phyloP scores from a whole-genome alignment of 306 rosid genomes.

The Prunus fruticosa region DNA sequence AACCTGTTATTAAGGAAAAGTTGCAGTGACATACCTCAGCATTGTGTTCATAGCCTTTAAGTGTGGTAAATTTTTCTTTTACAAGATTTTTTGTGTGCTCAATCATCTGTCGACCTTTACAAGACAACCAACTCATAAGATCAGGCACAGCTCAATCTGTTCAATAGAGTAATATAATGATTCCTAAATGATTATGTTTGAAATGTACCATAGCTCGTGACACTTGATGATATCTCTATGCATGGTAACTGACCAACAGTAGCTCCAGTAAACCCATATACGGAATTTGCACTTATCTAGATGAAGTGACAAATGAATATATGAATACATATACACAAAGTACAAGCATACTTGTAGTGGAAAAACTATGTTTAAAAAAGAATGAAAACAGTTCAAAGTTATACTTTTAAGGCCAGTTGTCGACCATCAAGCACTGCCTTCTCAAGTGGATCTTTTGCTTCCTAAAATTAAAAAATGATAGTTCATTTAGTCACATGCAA shows the following conservation, averaged over 20 bases:
- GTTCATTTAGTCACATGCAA: not conserved
- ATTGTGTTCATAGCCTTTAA: conserved; percentile 74
- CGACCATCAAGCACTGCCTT: conserved; percentile 97
- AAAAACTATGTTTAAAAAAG: not conserved
- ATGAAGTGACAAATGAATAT: conserved; percentile 7
- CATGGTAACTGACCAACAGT: conserved; percentile 93
- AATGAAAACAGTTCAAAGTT: conserved; percentile 17
- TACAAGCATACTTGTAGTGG: not conserved
- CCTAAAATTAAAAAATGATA: conserved; percentile 37
- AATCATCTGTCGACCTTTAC: conserved; percentile 91
- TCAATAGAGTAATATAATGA: not conserved
- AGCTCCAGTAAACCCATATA: conserved; percentile 98
- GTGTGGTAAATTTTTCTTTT: conserved; percentile 75
- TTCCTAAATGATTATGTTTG: conserved; percentile 5
- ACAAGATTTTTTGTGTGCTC: conserved; percentile 88
- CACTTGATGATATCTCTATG: conserved; percentile 96
- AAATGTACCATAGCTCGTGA: conserved; percentile 93
- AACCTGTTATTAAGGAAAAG: conserved; percentile 13
- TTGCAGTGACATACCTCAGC: conserved; percentile 63
- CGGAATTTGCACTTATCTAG: conserved; percentile 97
- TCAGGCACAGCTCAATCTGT: conserved; percentile 23
- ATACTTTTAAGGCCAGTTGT: conserved; percentile 85
- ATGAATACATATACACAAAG: not conserved
- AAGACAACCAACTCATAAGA: conserved; percentile 30
- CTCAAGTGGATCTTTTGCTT: conserved; percentile 91